Evolutionary conservation across 208 protist species (phyloP).

Genomic region (Leptomonas seymouri): DNA sequence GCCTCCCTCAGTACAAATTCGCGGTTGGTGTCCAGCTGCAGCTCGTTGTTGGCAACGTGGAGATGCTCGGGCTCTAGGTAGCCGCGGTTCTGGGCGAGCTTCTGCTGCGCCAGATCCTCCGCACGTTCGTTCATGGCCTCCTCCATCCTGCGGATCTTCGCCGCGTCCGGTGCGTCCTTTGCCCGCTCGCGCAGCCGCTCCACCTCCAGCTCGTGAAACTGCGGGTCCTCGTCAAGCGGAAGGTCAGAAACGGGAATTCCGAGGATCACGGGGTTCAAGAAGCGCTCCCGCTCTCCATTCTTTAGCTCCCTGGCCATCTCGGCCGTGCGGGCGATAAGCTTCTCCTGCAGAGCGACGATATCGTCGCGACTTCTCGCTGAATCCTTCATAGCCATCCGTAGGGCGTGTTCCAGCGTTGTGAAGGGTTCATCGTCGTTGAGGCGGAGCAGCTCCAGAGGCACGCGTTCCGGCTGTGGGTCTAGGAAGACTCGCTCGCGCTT

Average conservation of each 20-base stretch:
- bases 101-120: conserved; percentile 42
- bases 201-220: conserved; percentile 60
- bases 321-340: conserved; percentile 43
- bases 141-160: conserved; percentile 45
- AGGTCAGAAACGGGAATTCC: conserved; percentile 53
- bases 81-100: conserved; percentile 42
- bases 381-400: conserved; percentile 41
- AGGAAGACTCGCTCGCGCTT: conserved; percentile 52
- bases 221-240: conserved; percentile 52
- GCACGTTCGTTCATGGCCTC: conserved; percentile 47
- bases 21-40: conserved; percentile 49
- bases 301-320: conserved; percentile 59
- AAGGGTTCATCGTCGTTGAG: conserved; percentile 59
- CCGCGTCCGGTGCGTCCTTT: conserved; percentile 33
- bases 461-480: conserved; percentile 47
- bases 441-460: conserved; percentile 51
- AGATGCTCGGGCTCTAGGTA: conserved; percentile 47
- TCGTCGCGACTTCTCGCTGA: conserved; percentile 11
- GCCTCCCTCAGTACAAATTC: conserved; percentile 54
- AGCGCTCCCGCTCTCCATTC: conserved; percentile 50
- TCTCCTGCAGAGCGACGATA: conserved; percentile 40
- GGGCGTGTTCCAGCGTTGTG: conserved; percentile 47
- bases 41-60: conserved; percentile 44
- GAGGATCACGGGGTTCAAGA: conserved; percentile 56
- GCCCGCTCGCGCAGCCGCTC: conserved; percentile 50